A percentile compares a stretch with the other conserved stretches of the same genome.
Conservation (phyloP, 164 flowering plant species). For the Macadamia integrifolia region DNA sequence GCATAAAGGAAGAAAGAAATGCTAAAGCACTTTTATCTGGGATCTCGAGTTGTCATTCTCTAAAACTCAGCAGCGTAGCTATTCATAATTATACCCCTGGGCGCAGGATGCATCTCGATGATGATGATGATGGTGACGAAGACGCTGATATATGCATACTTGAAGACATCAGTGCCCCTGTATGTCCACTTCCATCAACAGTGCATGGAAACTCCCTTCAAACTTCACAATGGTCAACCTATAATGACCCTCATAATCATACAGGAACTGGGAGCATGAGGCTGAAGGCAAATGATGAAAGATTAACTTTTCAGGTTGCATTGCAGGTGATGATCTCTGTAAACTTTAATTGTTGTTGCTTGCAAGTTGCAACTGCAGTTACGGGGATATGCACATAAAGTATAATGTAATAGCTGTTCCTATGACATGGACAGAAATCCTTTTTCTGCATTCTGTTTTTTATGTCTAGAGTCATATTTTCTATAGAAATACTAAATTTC, state of each 20-base stretch:
- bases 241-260: constrained; percentile 22
- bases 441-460: too few species aligned
- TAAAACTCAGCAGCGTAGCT: constrained; percentile 29
- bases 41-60: constrained; percentile 16
- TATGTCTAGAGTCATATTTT: too few species aligned
- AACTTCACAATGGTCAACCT: constrained; percentile 22
- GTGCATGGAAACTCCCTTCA: constrained; percentile 18
- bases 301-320: constrained; percentile 41
- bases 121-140: constrained; percentile 51
- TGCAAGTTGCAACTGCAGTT: neutral
- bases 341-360: neutral
- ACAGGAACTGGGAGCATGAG: constrained; percentile 31
- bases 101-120: constrained; percentile 26
- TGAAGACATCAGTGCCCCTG: constrained; percentile 60
- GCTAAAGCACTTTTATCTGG: constrained; percentile 12
- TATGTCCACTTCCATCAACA: constrained; percentile 18
- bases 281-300: constrained; percentile 41
- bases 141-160: constrained; percentile 65
- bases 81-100: constrained; percentile 25
- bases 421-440: too few species aligned
- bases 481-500: too few species aligned
- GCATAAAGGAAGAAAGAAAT: constrained; percentile 23
- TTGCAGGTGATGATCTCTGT: constrained; percentile 54
- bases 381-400: neutral
- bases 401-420: neutral